A percentile compares a stretch with the other conserved stretches of the same genome.
Conservation (phyloP, 2,329 filamentous ascomycete genomes). For the Ophiognomonia clavigignenti-juglandacearum region DNA sequence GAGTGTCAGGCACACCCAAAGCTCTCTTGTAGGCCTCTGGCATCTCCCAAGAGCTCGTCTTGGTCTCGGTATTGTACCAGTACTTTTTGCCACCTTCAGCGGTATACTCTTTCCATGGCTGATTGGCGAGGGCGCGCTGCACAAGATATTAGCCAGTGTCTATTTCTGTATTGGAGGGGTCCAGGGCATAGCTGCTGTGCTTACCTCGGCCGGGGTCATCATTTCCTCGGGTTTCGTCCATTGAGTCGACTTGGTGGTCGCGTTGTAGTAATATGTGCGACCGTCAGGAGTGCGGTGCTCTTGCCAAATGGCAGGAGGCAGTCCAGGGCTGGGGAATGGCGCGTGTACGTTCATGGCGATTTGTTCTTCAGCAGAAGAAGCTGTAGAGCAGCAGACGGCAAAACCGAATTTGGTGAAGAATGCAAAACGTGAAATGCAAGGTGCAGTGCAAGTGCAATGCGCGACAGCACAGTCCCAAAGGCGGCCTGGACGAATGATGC, state of each 20-base stretch:
- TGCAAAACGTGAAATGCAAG: no score
- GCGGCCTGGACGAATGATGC: neutral
- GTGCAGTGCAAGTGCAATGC: no score
- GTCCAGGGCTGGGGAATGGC: constrained; percentile 25
- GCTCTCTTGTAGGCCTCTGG: constrained; percentile 77
- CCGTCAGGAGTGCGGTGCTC: constrained; percentile 79
- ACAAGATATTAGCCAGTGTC: constrained; percentile 9
- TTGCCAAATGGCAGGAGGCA: constrained; percentile 55
- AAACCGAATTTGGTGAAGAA: no score
- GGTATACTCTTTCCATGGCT: constrained; percentile 91
- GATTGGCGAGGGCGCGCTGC: constrained; percentile 72
- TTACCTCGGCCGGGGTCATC: constrained; percentile 77
- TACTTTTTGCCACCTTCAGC: constrained; percentile 85
- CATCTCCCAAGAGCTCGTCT: constrained; percentile 92
- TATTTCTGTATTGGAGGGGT: constrained; percentile 17
- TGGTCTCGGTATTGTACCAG: constrained; percentile 90
- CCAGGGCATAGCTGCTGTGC: constrained; percentile 15
- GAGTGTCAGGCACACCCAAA: constrained; percentile 52
- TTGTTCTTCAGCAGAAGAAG: neutral
- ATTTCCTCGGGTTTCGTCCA: constrained; percentile 92
- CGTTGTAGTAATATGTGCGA: constrained; percentile 87
- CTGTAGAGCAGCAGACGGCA: neutral
- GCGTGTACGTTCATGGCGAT: constrained; percentile 52
- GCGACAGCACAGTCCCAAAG: neutral
- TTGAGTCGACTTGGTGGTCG: constrained; percentile 78